phyloP scores from a whole-genome alignment of 2,329 filamentous ascomycete genomes.

The Tricladium varicosporioides region DNA sequence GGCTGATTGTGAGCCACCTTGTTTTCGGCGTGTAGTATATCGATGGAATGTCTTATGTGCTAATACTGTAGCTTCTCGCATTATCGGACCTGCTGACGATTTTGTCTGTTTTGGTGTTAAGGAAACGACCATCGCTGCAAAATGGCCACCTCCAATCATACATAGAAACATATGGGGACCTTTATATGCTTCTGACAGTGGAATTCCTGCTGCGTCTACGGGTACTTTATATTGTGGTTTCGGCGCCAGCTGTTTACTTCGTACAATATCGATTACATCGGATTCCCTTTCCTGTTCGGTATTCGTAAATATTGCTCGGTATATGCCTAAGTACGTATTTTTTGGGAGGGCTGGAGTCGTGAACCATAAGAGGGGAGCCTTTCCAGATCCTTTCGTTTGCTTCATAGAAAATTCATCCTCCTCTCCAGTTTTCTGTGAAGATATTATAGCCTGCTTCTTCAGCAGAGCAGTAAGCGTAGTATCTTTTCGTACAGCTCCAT shows the following conservation, averaged over 20 bases:
- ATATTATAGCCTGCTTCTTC: conserved; percentile 78
- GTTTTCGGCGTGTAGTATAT: conserved; percentile 93
- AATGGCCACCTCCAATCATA: conserved; percentile 98
- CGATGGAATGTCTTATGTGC: conserved; percentile 98
- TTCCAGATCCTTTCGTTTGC: conserved; percentile 58
- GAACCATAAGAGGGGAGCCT: conserved; percentile 82
- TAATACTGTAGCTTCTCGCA: conserved; percentile 81
- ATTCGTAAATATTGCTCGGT: conserved; percentile 74
- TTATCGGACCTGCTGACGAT: conserved; percentile 64
- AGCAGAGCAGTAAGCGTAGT: conserved; percentile 73
- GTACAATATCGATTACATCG: conserved; percentile 65
- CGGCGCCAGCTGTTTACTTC: conserved; percentile 73
- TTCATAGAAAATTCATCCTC: conserved; percentile 46
- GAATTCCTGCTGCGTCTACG: conserved; percentile 53
- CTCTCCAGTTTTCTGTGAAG: conserved; percentile 42
- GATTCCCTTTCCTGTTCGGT: conserved; percentile 65
- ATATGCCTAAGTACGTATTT: conserved; percentile 81
- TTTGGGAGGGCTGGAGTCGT: conserved; percentile 70
- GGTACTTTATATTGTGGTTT: conserved; percentile 46
- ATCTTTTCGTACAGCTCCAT: conserved; percentile 54
- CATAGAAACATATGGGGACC: conserved; percentile 91
- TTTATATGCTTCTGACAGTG: conserved; percentile 56
- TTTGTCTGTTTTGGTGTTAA: conserved; percentile 77
- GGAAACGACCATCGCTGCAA: conserved; percentile 93
- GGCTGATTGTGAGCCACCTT: conserved; percentile 91